phyloP scores from a whole-genome alignment of 108 stramenopile genomes.

The Discostella stelligeroides region DNA sequence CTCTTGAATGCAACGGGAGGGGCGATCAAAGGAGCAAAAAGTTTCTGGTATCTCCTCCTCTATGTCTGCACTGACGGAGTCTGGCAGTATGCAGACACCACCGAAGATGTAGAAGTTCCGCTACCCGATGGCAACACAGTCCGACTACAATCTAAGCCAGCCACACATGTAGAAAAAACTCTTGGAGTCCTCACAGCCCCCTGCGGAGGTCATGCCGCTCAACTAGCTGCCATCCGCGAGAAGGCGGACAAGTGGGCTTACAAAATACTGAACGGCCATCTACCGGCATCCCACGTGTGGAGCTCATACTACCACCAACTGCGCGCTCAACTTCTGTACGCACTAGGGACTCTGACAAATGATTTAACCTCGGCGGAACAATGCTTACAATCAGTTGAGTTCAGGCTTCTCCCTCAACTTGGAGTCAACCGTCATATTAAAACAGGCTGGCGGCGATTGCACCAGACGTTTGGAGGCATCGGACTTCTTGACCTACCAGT shows the following conservation, averaged over 20 bases:
- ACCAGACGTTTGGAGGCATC: background rate
- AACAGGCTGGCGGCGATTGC: background rate
- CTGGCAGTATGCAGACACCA: background rate
- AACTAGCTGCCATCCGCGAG: background rate
- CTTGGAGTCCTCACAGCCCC: conserved; percentile 8
- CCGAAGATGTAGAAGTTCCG: background rate
- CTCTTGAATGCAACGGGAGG: background rate
- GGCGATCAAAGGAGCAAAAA: conserved; percentile 10
- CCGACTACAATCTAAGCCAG: background rate
- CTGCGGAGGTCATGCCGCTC: background rate
- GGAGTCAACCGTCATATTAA: conserved; percentile 2
- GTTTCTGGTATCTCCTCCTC: background rate
- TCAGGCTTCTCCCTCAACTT: background rate
- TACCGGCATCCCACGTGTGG: background rate
- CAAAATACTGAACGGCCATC: background rate
- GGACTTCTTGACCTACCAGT: background rate
- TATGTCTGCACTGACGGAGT: background rate
- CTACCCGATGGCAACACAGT: background rate
- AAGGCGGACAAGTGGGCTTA: background rate
- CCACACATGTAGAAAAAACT: background rate
- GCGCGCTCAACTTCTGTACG: background rate
- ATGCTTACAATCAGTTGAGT: background rate
- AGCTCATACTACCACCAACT: background rate
- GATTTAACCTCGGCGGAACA: background rate
- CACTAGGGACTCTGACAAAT: background rate